A percentile compares a stretch with the other conserved stretches of the same genome.
Evolutionary conservation across 345 rosid species (phyloP).

Genomic region (Kernera saxatilis): DNA sequence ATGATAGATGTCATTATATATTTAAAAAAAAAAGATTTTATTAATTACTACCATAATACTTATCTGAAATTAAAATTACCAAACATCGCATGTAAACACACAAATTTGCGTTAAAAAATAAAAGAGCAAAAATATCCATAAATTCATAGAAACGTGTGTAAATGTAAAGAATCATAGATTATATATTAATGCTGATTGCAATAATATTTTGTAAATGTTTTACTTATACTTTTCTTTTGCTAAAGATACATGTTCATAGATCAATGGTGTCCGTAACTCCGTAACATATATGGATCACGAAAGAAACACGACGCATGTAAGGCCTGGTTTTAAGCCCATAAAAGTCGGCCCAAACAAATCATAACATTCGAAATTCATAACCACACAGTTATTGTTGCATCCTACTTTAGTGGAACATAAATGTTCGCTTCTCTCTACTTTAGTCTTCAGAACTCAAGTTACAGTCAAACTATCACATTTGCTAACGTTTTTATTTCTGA

Average conservation of each 20-base stretch:
- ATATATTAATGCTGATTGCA: too few relatives aligned
- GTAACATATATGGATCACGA: background rate
- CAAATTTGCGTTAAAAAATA: too few relatives aligned
- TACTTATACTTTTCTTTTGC: background rate
- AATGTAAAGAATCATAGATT: too few relatives aligned
- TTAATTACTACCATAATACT: too few relatives aligned
- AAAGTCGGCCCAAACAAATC: background rate
- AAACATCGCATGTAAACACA: too few relatives aligned
- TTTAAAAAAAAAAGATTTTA: too few relatives aligned
- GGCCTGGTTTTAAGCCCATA: background rate
- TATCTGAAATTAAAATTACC: too few relatives aligned
- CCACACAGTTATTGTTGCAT: background rate
- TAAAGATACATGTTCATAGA: too few relatives aligned
- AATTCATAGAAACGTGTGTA: too few relatives aligned
- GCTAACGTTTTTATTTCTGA: background rate
- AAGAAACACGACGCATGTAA: background rate
- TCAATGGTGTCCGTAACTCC: too few relatives aligned
- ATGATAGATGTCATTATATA: background rate
- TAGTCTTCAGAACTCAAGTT: background rate
- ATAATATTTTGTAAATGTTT: too few relatives aligned
- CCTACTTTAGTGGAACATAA: background rate
- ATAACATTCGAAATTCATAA: background rate
- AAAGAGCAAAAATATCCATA: too few relatives aligned
- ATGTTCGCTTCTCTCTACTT: background rate
- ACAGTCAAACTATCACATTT: constrained; percentile 13